A percentile compares a stretch with the other conserved stretches of the same genome.
These are phyloP conservation scores for Tuber microsphaerosporum DNA, from an alignment of 495 filamentous ascomycete species.

Conservation along the genomic window DNA sequence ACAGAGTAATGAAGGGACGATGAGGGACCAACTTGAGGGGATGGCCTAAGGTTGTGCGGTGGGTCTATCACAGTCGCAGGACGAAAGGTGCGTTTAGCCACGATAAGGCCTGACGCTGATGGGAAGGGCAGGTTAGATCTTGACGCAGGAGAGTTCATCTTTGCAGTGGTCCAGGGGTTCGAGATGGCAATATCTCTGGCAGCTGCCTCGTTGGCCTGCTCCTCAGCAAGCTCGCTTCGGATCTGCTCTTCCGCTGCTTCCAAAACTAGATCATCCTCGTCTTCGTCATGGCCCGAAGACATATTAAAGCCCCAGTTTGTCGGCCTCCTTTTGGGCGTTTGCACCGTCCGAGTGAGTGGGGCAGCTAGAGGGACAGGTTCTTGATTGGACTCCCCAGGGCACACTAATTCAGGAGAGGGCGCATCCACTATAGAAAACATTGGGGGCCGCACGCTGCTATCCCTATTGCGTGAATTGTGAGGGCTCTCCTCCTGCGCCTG, in stretches of 20 bases:
- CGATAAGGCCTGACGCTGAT: not conserved
- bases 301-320: constrained; percentile 44
- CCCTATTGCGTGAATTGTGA: not conserved
- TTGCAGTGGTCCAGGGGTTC: constrained; percentile 58
- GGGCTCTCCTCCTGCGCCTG: not conserved
- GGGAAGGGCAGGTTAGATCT: constrained; percentile 17
- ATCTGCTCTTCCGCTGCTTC: not conserved
- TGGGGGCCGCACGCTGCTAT: not conserved
- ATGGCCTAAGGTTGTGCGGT: not conserved
- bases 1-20: not conserved
- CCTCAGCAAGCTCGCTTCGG: constrained; percentile 15
- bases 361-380: constrained; percentile 4
- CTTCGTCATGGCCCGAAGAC: constrained; percentile 42
- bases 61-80: constrained; percentile 9
- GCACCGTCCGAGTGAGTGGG: not conserved
- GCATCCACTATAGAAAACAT: not conserved
- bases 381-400: constrained; percentile 4
- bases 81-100: constrained; percentile 11
- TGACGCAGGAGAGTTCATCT: constrained; percentile 48
- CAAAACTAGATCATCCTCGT: constrained; percentile 22
- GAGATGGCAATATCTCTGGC: constrained; percentile 41
- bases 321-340: constrained; percentile 17
- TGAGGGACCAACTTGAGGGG: not conserved
- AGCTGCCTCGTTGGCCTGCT: constrained; percentile 20
- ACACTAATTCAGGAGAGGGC: not conserved